These are phyloP conservation scores for Pseudogymnoascus sp. DNA, from an alignment of 2,329 filamentous ascomycete species.

Conservation along the genomic window DNA sequence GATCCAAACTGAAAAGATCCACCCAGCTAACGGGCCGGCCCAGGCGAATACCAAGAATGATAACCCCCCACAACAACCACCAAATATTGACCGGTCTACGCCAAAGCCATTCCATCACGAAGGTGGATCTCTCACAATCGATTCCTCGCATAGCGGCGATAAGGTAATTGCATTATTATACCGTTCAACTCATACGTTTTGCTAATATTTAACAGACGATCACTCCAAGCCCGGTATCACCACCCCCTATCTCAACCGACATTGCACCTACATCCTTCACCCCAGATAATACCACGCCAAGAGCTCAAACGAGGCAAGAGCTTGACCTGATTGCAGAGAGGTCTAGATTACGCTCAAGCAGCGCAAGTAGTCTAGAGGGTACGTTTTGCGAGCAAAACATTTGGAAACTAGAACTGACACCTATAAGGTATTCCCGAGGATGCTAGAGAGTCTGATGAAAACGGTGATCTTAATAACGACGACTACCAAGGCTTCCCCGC, in stretches of 20 bases:
- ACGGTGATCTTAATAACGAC: slow-evolving; percentile 33
- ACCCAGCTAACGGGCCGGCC: not conserved
- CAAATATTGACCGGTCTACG: slow-evolving; percentile 7
- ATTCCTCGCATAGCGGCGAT: slow-evolving; percentile 15
- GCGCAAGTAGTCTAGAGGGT: slow-evolving; percentile 73
- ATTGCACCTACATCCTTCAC: slow-evolving; percentile 59
- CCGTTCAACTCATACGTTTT: not conserved
- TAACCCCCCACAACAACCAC: slow-evolving; percentile 14
- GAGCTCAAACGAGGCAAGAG: slow-evolving; percentile 74
- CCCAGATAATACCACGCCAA: slow-evolving; percentile 64
- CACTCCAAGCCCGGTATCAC: slow-evolving; percentile 32
- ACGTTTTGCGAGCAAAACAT: slow-evolving; percentile 23
- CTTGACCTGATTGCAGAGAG: slow-evolving; percentile 48
- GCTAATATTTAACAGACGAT: slow-evolving; percentile 16
- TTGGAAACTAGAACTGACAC: slow-evolving; percentile 19
- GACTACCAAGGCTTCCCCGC: slow-evolving; percentile 26
- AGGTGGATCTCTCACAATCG: not conserved
- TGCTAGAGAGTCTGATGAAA: slow-evolving; percentile 40
- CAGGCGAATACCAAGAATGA: slow-evolving; percentile 17
- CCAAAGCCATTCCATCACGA: slow-evolving; percentile 7
- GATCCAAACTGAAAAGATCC: not conserved
- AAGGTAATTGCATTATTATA: slow-evolving; percentile 18
- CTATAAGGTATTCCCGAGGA: slow-evolving; percentile 31
- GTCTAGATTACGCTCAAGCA: slow-evolving; percentile 53
- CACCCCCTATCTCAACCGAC: slow-evolving; percentile 67